Conservation (phyloP, 306 rosid genomes). For the Aeschynomene evenia region DNA sequence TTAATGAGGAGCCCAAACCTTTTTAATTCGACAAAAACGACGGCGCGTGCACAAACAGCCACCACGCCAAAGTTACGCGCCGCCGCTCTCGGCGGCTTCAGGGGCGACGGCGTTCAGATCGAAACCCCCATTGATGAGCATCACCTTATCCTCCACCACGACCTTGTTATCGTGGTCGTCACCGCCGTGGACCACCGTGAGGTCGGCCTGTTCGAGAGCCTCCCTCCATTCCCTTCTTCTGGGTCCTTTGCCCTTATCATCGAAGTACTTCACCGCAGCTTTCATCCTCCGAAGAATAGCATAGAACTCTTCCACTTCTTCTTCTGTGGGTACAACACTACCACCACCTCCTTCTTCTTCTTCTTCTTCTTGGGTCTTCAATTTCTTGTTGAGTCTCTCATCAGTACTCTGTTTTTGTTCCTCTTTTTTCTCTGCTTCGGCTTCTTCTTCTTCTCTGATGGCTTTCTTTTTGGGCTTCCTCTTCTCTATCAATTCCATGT, state of each 20-base stretch:
- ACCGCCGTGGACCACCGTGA: neutral
- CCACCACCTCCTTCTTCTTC: neutral
- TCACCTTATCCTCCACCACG: neutral
- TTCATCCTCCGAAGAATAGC: slow-evolving; percentile 73
- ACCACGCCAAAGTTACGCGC: neutral
- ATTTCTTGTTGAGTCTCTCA: slow-evolving; percentile 22
- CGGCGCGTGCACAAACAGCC: slow-evolving; percentile 22
- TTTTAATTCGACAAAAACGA: neutral
- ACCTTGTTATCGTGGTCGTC: neutral
- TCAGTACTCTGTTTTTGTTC: neutral
- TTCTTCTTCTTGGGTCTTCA: slow-evolving; percentile 18
- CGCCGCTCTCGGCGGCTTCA: slow-evolving; percentile 39
- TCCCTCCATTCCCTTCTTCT: slow-evolving; percentile 29
- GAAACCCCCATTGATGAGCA: slow-evolving; percentile 8
- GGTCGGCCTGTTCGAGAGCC: slow-evolving; percentile 32
- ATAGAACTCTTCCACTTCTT: slow-evolving; percentile 77
- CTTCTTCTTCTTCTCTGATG: slow-evolving; percentile 8
- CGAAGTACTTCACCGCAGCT: slow-evolving; percentile 62
- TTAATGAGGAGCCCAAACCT: slow-evolving; percentile 19
- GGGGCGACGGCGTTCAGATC: slow-evolving; percentile 59
- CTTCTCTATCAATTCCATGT: slow-evolving; percentile 46
- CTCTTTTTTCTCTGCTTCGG: neutral
- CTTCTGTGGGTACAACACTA: slow-evolving; percentile 42
- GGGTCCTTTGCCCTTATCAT: slow-evolving; percentile 31
- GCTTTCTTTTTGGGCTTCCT: slow-evolving; percentile 28